Evolutionary conservation across 2,329 filamentous ascomycete genomes (phyloP).

Genomic region (Penicillium sp.): DNA sequence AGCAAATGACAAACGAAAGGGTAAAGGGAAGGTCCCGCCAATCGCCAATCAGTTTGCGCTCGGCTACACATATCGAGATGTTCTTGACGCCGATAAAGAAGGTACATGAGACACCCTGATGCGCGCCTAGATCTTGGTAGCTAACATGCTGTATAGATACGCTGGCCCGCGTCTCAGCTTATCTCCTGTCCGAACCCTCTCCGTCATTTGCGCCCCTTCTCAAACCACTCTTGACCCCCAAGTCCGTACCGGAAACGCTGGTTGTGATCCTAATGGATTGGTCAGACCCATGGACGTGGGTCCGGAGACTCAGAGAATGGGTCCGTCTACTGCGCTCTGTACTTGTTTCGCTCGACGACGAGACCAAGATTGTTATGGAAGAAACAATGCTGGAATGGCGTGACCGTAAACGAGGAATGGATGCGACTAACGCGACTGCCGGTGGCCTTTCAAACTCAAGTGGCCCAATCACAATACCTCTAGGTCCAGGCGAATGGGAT

Average conservation of each 20-base stretch:
- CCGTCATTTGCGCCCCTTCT: conserved; percentile 80
- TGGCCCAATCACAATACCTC: conserved; percentile 69
- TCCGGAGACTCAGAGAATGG: conserved; percentile 87
- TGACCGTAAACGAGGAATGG: conserved; percentile 67
- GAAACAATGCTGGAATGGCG: conserved; percentile 81
- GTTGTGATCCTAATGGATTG: conserved; percentile 93
- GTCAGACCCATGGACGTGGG: conserved; percentile 90
- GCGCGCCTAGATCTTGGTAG: neutral
- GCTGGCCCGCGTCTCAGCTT: conserved; percentile 83
- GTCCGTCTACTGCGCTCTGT: conserved; percentile 79
- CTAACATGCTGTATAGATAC: conserved; percentile 61
- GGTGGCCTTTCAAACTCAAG: conserved; percentile 60
- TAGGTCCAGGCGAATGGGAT: conserved; percentile 91
- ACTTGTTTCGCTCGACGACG: conserved; percentile 69
- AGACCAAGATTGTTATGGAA: conserved; percentile 81
- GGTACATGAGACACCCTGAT: conserved; percentile 51
- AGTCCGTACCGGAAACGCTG: conserved; percentile 81
- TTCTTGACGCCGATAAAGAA: conserved; percentile 90
- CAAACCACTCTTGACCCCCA: conserved; percentile 78
- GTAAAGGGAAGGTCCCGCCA: conserved; percentile 66
- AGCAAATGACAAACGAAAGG: conserved; percentile 49
- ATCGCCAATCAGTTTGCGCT: conserved; percentile 90
- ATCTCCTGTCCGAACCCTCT: conserved; percentile 83
- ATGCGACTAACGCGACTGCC: conserved; percentile 59
- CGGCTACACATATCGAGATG: conserved; percentile 93